Evolutionary conservation across 164 flowering plant genomes (phyloP).

Genomic region (Stephania cephalantha): DNA sequence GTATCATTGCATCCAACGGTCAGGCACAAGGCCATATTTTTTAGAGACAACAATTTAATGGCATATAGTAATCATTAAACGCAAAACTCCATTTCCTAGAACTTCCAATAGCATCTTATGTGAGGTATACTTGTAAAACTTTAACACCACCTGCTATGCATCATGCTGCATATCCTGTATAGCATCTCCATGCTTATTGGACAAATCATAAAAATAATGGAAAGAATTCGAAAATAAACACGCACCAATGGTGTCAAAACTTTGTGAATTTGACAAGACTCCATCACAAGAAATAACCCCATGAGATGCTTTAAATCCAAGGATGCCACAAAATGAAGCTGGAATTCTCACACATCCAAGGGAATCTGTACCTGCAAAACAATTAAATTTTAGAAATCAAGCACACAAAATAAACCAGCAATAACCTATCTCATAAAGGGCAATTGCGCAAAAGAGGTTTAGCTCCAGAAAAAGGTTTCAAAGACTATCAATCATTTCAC

Average conservation of each 20-base stretch:
- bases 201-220: neutral
- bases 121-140: neutral
- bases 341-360: slow-evolving; percentile 76
- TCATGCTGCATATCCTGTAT: neutral
- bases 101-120: neutral
- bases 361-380: slow-evolving; percentile 73
- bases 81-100: neutral
- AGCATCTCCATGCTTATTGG: neutral
- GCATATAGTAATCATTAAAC: neutral
- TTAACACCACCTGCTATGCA: neutral
- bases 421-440: neutral
- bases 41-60: neutral
- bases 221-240: neutral
- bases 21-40: neutral
- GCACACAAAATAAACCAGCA: neutral
- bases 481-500: too few relatives aligned
- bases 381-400: neutral
- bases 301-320: slow-evolving; percentile 90
- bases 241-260: slow-evolving; percentile 85
- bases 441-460: neutral
- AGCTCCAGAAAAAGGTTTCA: neutral
- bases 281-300: slow-evolving; percentile 70
- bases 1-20: neutral
- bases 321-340: slow-evolving; percentile 85
- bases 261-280: slow-evolving; percentile 70